Base-by-base conservation (phyloP, 768 basidiomycete species). In the Rhizopogon roseolus region DNA sequence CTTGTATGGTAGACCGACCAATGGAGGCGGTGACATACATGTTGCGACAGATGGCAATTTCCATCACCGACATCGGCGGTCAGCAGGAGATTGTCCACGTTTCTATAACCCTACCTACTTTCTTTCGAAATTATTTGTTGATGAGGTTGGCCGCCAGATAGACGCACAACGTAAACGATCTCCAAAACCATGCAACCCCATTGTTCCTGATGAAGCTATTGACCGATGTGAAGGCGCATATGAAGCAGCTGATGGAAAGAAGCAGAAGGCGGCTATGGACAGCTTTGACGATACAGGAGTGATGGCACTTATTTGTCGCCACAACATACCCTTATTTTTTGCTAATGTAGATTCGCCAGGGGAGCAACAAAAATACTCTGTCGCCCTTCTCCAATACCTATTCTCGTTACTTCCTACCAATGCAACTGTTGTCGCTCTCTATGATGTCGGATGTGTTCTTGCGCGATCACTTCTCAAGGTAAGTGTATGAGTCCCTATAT, bases 281-380 rank as follows among this genome's bases (percentile, higher is more conserved):
- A 53, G 52, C n/a, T 73, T 69, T 49, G 66, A 75, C 40, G 65
- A 71, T 37, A 63, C 58, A 2, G 71, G 75, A 0, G 48, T 73
- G 32, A 76, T 77, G 68, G 68, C 67, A 0, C 56, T 76, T 0
- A 68, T 73, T 0, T 76, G 74, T 54, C 53, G 65, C 0, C 74
- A 76, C 38, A 67, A 74, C 40, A 67, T 72, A 8, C 66, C 68
- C 0, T 49, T 76, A 0, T 70, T 71, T 25, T 53, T 74, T 2
- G 68, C 69, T 17, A 75, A 79, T 48, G 73, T 78, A 16, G 66
- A 71, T 53, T 62, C 71, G 1, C 64, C 71, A 11, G 70, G 74
- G 4, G 68, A 76, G 52, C 59, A 73, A 54, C 71, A 76, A 48
- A 66, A 73, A 17, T 76, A 70, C 55, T 62, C 66, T 19, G 58